A percentile compares a stretch with the other conserved stretches of the same genome.
These are phyloP conservation scores for Fomitiporia mediterranea DNA, from an alignment of 1,284 basidiomycete species.

Conservation along the genomic window DNA sequence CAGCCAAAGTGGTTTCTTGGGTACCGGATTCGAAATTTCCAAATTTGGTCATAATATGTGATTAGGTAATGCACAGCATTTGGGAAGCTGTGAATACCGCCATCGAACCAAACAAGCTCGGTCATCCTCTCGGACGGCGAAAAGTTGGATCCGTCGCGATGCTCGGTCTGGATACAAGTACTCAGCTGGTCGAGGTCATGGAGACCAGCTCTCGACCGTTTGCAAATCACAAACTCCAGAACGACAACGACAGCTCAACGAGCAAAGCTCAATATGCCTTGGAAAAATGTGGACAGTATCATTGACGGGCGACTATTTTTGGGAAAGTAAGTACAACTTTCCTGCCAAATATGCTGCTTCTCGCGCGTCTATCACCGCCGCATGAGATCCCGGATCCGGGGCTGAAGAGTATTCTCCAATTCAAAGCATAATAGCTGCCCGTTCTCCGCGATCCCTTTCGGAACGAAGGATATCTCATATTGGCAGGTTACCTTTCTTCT, in stretches of 20 bases:
- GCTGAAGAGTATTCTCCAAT: slow-evolving; percentile 23
- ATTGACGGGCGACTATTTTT: slow-evolving; percentile 65
- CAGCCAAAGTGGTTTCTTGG: slow-evolving; percentile 5
- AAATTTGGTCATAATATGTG: neutral
- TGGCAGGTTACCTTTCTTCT: slow-evolving; percentile 11
- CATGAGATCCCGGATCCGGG: slow-evolving; percentile 20
- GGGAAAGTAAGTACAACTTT: slow-evolving; percentile 57
- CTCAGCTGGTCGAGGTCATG: slow-evolving; percentile 14
- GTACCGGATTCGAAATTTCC: neutral
- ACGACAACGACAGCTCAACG: slow-evolving; percentile 1
- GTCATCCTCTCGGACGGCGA: slow-evolving; percentile 7
- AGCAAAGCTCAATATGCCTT: slow-evolving; percentile 38
- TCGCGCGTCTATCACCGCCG: slow-evolving; percentile 20
- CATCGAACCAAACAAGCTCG: neutral
- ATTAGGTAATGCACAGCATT: slow-evolving; percentile 3
- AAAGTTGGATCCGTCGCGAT: slow-evolving; percentile 12
- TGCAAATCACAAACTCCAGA: slow-evolving; percentile 9
- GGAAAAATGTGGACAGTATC: slow-evolving; percentile 71
- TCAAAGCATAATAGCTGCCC: slow-evolving; percentile 63
- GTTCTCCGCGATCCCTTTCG: slow-evolving; percentile 65
- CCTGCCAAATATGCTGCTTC: slow-evolving; percentile 26
- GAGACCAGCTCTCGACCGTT: slow-evolving; percentile 2
- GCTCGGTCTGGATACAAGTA: slow-evolving; percentile 16
- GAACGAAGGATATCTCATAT: slow-evolving; percentile 76
- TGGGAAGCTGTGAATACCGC: neutral